A percentile compares a stretch with the other conserved stretches of the same genome.
Conservation (phyloP, 2,329 filamentous ascomycete genomes). For the Neofusicoccum ribis region DNA sequence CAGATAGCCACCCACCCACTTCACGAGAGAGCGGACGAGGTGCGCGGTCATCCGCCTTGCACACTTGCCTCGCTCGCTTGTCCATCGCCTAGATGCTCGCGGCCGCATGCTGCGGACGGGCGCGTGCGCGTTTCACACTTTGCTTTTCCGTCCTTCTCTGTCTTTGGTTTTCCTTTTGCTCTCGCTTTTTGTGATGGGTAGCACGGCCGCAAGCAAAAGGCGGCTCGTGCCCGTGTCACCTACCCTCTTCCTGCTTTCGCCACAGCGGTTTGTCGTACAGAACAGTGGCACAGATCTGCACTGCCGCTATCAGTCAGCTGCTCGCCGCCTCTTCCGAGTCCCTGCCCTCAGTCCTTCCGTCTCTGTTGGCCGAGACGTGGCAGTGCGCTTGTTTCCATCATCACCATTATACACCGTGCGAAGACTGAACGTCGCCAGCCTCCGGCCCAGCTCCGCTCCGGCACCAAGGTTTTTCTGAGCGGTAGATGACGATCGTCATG, state of each 20-base stretch:
- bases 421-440: too few species aligned
- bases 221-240: constrained; percentile 6
- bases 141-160: not conserved
- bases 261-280: not conserved
- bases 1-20: not conserved
- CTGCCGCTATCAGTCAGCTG: not conserved
- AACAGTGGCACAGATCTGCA: not conserved
- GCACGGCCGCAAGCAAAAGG: constrained; percentile 1
- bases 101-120: constrained; percentile 2
- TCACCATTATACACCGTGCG: not conserved
- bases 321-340: not conserved
- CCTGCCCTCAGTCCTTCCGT: too few species aligned
- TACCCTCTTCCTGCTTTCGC: not conserved
- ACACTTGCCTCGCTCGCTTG: not conserved
- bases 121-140: constrained; percentile 12
- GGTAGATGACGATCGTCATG: constrained; percentile 9
- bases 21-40: not conserved
- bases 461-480: not conserved
- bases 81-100: not conserved
- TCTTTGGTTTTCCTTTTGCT: not conserved
- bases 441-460: too few species aligned
- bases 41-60: not conserved
- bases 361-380: not conserved
- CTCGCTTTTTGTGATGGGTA: constrained; percentile 10
- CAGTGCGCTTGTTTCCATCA: not conserved